Base-by-base conservation (phyloP, 2,329 filamentous ascomycete species). In the Diaporthe destruens region DNA sequence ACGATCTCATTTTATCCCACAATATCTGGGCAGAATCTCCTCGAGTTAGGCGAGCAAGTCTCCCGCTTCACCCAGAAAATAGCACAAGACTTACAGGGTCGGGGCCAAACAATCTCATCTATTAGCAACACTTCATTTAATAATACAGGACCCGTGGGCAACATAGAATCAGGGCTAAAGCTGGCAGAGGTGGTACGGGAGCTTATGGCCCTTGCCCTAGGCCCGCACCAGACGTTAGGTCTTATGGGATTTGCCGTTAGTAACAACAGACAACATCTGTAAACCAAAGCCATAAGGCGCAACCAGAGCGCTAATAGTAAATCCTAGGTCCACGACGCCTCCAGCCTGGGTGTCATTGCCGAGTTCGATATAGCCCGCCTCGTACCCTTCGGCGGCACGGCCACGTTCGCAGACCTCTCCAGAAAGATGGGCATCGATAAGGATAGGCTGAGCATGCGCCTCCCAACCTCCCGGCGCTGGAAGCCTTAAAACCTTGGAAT, bases 271-370 rank as follows among this genome's bases (percentile, higher is more conserved):
- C 29, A 29, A 29, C 29, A 29, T 29, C 29, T 29, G 29, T 29
- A 5, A 29, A 29, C 29, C 29, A 29, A 29, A 29, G 29, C 29
- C 29, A 29, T 29, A 29, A 29, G 29, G 29, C 29, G 29, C 29
- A 29, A 29, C 29, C 29, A 29, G 29, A 29, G 29, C 29, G 29
- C 29, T 29, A 29, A 29, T 29, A 5, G 29, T 29, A 5, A 29
- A 5, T 29, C 29, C 18, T 42, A 65, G 61, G 61, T 65, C 0
- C 61, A 65, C 44, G 61, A 51, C 23, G 44, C 61, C 14, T 65
- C 61, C 20, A 65, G 61, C 59, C 59, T 65, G 39, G 59, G 59
- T 29, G 59, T 65, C 29, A 51, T 65, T 18, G 59, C 59, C 42
- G 44, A 65, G 59, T 65, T 65, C 42, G 44, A 65, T 42, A 65